phyloP scores from a whole-genome alignment of 163 green algal species.

The Scenedesmus sp. region DNA sequence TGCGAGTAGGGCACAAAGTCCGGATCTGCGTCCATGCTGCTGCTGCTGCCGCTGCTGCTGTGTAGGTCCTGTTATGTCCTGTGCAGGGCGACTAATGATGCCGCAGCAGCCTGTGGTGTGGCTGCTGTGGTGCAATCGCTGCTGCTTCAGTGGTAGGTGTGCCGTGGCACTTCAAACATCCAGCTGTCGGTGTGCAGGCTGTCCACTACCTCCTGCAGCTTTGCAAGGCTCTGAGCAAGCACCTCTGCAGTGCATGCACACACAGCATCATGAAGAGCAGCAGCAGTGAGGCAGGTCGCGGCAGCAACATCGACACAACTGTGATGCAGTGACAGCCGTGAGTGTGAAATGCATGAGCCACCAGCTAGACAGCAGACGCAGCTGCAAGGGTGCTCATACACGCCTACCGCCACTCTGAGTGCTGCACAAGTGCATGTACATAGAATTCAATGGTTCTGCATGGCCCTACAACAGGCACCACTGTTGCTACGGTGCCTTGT shows the following conservation, averaged over 20 bases:
- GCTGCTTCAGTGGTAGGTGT: conserved; percentile 48
- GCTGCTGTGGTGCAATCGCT: not conserved
- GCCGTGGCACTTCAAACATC: conserved; percentile 78
- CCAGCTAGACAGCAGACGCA: not conserved
- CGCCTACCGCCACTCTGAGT: not conserved
- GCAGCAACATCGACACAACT: not conserved
- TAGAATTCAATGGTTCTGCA: not conserved
- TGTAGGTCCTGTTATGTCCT: not conserved
- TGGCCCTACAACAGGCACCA: not conserved
- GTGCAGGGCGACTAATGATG: not conserved
- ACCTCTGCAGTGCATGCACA: not conserved
- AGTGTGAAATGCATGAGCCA: not conserved
- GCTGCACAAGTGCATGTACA: not conserved
- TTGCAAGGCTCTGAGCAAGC: not conserved
- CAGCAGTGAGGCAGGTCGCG: not conserved
- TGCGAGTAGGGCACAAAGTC: conserved; percentile 41
- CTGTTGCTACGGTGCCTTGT: not conserved
- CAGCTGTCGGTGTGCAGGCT: conserved; percentile 63
- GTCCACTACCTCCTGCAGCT: not conserved
- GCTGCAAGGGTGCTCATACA: not conserved
- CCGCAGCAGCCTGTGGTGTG: not conserved
- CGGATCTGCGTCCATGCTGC: not conserved
- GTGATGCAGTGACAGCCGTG: not conserved
- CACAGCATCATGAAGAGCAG: not conserved
- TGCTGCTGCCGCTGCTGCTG: not conserved